Base-by-base conservation (phyloP, 2,329 filamentous ascomycete genomes). In the Ceratocystis destructans region DNA sequence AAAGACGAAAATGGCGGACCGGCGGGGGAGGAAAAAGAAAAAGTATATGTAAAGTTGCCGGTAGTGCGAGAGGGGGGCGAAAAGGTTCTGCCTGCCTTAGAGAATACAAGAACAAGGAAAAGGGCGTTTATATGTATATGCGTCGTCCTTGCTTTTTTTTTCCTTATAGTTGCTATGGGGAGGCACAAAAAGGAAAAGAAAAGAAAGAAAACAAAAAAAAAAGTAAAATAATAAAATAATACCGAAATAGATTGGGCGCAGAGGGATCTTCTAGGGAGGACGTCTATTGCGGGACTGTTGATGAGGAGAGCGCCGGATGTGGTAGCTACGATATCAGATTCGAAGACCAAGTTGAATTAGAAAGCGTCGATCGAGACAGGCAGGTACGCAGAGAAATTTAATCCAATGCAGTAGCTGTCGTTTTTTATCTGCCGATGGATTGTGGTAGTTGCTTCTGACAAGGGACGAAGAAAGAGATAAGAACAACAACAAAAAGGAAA, bases 271-370 rank as follows among this genome's bases (percentile, higher is more conserved):
- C 8, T 15, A 20, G 55, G 55, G 22, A 20, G 15, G 55, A 33
- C 55, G 55, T 59, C 55, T 37, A 59, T 59, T 59, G 55, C 55
- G 55, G 55, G 55, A 37, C 55, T 59, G 55, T 8, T 17, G 28
- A n/a, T 17, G 22, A 15, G 55, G 55, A 59, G 37, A 31, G 55
- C n/a, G 28, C 55, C 55, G 28, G 55, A 37, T 59, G 17, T 33
- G 22, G 55, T 37, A 59, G 55, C n/a, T 59, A 17, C 55, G 25
- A 59, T 59, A 59, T 59, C 55, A 59, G 55, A 59, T 59, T 59
- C 17, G 25, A 31, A n/a, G 55, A 33, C 55, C 12, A 59, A 37
- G 55, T 37, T 17, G 55, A 17, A 37, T 37, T 31, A 31, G 48
- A 59, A 59, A 33, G 28, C 55, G 55, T 59, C 55, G 55, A 59